Evolutionary conservation across 1,139 yeast species (phyloP), one percentile per base, ranked within the genome.

Genomic region (Yamadazyma conglobata): DNA sequence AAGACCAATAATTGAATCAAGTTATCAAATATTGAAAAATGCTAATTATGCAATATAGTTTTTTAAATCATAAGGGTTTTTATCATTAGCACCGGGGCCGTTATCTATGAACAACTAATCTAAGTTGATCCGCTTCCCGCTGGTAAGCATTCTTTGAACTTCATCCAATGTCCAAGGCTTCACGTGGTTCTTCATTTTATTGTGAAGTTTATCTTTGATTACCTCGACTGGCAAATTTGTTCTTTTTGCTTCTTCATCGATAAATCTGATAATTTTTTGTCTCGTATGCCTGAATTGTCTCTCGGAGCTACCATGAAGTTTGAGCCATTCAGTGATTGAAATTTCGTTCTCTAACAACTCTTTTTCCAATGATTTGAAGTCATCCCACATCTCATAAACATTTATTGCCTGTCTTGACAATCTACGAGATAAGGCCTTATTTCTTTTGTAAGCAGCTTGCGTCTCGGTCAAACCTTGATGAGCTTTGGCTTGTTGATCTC

Each of bases 101-200:
- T n/a, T n/a, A n/a, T n/a, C n/a, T n/a, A n/a, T n/a, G n/a, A 19
- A 10, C 6, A n/a, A 8, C 30, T 50, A 56, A 35, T 55, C 59
- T 33, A 60, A 48, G 20, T 51, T 44, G 24, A 60, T 58, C 28
- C 61, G 39, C 39, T 54, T 58, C 8, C 59, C 58, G 4, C 60
- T 48, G 9, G 65, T 59, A 33, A 60, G 47, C 63, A 57, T 59
- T 30, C 66, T 40, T 38, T 60, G 66, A n/a, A 60, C 63, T 42
- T 60, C 65, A 40, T 60, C 66, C 31, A 60, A 46, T 7, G 66
- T 59, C 64, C 65, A 59, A 2, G 65, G 65, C 33, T 61, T 46
- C 24, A 45, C 36, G 24, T 64, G 35, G 39, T 59, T 58, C 32
- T 57, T 47, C 65, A 60, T 60, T 32, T 59, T 59, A 15, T 45